Base-by-base conservation (phyloP, 257 asterid genomes). In the Rhazya stricta region DNA sequence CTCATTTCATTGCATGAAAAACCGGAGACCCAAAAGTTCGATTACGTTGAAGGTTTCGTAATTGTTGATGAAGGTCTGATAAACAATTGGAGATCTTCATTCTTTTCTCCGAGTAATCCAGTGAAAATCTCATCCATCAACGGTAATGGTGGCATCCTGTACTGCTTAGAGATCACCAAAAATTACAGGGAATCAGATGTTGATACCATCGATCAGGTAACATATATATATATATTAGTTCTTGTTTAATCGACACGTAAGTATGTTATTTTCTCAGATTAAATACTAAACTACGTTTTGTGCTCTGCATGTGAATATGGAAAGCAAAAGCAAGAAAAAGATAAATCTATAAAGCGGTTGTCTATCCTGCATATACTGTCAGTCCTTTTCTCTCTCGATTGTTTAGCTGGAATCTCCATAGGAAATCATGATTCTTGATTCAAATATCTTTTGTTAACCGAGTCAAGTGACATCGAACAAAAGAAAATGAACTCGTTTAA, bases 21-120 rank as follows among this genome's bases (percentile, higher is more conserved):
- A 34, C 74, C 79, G 23, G 79, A 81, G 25, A 43, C 79, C 16
- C 74, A 79, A 12, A 89, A 84, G 72, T 87, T 88, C 69, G 93
- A 91, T 82, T 91, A 91, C 66, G 91, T 91, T 5, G 96, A 91
- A 77, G 97, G 97, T 72, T 91, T 89, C 66, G 96, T 90, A 0
- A 91, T 87, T 23, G 94, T 88, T 25, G 93, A 89, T 46, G 92
- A 90, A 74, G 94, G 97, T 0, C 88, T 89, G 2, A 83, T 88
- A 67, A 91, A 91, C 79, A 91, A 91, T 54, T 91, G 97, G 97
- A 80, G 97, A 11, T 91, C 97, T 63, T 91, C 97, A 0, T 90
- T 90, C 32, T 91, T 89, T 61, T 91, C 95, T 0, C 89, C 97
- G 0, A 75, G 82, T 51, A 90, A 91, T 57, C 94, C 96, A 1